Evolutionary conservation across 176 grass and related monocot genomes (phyloP), one percentile per base, ranked within the genome.

Genomic region (Metroxylon sagu): DNA sequence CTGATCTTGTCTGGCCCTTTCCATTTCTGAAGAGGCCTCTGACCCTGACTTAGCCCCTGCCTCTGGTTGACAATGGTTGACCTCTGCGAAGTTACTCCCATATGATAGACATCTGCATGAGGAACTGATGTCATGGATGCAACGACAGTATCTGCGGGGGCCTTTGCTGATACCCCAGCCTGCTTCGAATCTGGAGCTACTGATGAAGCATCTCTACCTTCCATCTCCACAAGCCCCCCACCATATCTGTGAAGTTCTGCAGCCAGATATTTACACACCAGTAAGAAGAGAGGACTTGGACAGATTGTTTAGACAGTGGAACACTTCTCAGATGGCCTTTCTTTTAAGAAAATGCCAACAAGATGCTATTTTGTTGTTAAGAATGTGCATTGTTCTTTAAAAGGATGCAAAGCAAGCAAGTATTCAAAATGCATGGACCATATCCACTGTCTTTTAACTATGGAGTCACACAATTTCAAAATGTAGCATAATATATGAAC

Each of bases 191-290:
- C 87, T 54, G 58, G 50, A 10, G 82, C 82, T 17, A 79, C 72
- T 4, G 74, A 69, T 18, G 67, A 18, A 6, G 54, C 61, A 12
- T 98, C 90, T 67, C 85, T 83, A 23, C 56, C 51, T 14, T 98
- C 88, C 16, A 72, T 64, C 48, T 89, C 87, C 0, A 76, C 62
- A 65, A 88, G 82, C 5, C 87, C 92, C 48, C 92, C 92, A 29
- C 94, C 84, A 62, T 98, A 93, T 61, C 89, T 92, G 69, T 92
- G 94, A 6, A 98, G 74, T 85, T 98, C 93, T 92, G 81, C 14
- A 70, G 53, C 49, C 27, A 74, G 2, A 8, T 16, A n/a, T 12
- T 5, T 25, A 56, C 12, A 55, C 56, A 17, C 8, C 18, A 21
- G 50, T 19, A 19, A 12, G 35, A 43, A 12, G 12, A 43, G 2